Evolutionary conservation across 1,284 basidiomycete genomes (phyloP).

Genomic region (Erythrobasidium hasegawianum): DNA sequence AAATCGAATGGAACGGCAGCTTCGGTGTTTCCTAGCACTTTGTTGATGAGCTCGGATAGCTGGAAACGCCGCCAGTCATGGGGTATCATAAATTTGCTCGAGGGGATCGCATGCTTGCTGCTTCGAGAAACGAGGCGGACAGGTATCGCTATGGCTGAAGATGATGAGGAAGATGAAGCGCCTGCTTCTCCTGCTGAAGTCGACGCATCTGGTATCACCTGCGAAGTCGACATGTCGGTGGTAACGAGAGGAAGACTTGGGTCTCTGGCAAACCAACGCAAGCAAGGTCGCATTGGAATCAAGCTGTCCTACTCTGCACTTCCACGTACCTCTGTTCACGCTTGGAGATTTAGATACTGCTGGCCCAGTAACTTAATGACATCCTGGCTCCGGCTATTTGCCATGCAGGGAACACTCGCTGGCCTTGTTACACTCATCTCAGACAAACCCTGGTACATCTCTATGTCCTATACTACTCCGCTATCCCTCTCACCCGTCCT

Average conservation of each 20-base stretch:
- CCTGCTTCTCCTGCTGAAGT: conserved; percentile 13
- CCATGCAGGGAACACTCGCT: no score
- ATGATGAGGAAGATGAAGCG: conserved; percentile 2
- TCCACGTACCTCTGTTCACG: no score
- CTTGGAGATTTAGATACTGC: no score
- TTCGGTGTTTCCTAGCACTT: conserved; percentile 61
- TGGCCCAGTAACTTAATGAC: no score
- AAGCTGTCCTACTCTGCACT: no score
- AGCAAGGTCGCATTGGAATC: no score
- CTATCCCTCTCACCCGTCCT: no score
- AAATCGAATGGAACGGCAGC: conserved; percentile 88
- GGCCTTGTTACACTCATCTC: no score
- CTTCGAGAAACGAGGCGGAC: conserved; percentile 78
- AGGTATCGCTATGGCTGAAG: conserved; percentile 51
- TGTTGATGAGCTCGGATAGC: conserved; percentile 96
- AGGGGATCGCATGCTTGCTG: conserved; percentile 68
- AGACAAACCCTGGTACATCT: no score
- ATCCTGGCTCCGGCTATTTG: no score
- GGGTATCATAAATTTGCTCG: conserved; percentile 92
- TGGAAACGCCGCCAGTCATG: conserved; percentile 86
- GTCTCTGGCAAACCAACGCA: background rate
- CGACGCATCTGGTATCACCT: conserved; percentile 6
- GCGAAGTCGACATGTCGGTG: conserved; percentile 7
- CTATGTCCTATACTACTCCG: no score
- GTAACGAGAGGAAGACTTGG: background rate